Evolutionary conservation across 2,329 filamentous ascomycete species (phyloP).

Genomic region (Ceratocystis harringtonii): DNA sequence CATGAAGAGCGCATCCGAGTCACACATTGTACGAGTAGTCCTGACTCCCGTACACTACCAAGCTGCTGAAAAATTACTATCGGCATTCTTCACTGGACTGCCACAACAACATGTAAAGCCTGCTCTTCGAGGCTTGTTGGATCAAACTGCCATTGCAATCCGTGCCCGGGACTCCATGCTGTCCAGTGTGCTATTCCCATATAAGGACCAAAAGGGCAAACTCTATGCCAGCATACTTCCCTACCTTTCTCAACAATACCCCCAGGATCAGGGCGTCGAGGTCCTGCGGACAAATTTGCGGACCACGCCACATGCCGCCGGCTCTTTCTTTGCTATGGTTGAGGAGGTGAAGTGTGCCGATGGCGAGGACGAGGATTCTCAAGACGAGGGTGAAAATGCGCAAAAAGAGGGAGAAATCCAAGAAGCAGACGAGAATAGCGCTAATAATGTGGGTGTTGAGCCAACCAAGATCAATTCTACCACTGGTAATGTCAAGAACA

Average conservation of each 20-base stretch:
- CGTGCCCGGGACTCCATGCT: conserved; percentile 58
- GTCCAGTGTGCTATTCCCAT: conserved; percentile 68
- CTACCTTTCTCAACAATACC: conserved; percentile 54
- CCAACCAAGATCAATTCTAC: conserved; percentile 16
- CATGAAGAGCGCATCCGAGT: conserved; percentile 29
- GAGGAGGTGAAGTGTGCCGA: conserved; percentile 14
- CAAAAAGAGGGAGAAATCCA: conserved; percentile 24
- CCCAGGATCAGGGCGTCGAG: conserved; percentile 52
- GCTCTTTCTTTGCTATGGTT: conserved; percentile 21
- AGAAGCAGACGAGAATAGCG: background rate
- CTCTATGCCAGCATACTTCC: conserved; percentile 63
- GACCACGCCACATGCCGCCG: conserved; percentile 22
- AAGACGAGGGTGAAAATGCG: conserved; percentile 27
- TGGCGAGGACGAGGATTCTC: conserved; percentile 19
- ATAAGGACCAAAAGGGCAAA: conserved; percentile 46
- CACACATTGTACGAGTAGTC: conserved; percentile 17
- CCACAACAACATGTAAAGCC: conserved; percentile 54
- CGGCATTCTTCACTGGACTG: conserved; percentile 44
- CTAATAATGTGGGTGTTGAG: background rate
- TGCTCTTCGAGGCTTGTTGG: conserved; percentile 57
- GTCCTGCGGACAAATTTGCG: conserved; percentile 48
- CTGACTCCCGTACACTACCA: conserved; percentile 34
- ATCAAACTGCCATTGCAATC: conserved; percentile 64
- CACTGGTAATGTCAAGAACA: conserved; percentile 2
- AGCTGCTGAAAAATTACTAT: conserved; percentile 48